phyloP scores from a whole-genome alignment of 2,329 filamentous ascomycete genomes.

The Pseudogymnoascus sp. region DNA sequence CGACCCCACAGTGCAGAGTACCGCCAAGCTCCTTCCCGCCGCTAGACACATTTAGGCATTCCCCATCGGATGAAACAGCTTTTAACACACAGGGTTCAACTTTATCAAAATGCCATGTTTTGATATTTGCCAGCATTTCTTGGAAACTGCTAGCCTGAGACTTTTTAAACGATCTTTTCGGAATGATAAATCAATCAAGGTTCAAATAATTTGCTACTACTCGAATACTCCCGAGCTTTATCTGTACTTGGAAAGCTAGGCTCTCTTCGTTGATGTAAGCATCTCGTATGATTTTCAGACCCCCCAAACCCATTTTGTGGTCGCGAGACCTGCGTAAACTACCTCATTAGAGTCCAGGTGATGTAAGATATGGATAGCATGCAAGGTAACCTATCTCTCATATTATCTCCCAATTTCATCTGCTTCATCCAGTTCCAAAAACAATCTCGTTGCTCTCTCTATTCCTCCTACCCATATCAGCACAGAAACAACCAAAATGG shows the following conservation, averaged over 20 bases:
- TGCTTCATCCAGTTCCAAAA: not conserved
- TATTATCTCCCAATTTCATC: not conserved
- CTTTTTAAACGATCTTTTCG: not conserved
- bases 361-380: not conserved
- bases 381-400: not conserved
- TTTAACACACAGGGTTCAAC: not conserved
- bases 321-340: not conserved
- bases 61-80: constrained; percentile 4
- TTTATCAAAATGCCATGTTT: constrained; percentile 1
- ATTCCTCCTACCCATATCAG: not conserved
- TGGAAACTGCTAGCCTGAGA: not conserved
- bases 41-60: constrained; percentile 1
- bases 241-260: not conserved
- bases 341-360: not conserved
- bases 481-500: not conserved
- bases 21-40: constrained; percentile 3
- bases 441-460: not conserved
- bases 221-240: not conserved
- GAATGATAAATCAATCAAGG: not conserved
- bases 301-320: not conserved
- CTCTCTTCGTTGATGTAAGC: not conserved
- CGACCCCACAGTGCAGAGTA: not conserved
- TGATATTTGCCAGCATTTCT: not conserved
- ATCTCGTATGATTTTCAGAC: not conserved
- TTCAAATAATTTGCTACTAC: not conserved